Evolutionary conservation across 1,284 basidiomycete species (phyloP).

Genomic region (Leccinum pseudoinsigne): DNA sequence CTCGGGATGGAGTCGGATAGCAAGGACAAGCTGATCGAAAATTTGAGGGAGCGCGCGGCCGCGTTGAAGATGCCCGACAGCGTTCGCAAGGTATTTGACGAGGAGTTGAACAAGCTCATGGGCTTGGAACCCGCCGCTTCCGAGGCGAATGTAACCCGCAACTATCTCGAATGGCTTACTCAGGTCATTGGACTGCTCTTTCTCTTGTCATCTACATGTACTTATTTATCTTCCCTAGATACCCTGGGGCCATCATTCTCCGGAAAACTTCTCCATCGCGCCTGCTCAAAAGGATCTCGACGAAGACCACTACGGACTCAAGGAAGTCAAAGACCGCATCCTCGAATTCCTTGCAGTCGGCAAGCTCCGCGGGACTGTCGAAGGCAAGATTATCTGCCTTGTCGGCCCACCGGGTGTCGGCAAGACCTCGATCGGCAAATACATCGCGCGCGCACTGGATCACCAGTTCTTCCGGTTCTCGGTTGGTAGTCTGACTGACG

Average conservation of each 20-base stretch:
- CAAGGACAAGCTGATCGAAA: too few relatives aligned
- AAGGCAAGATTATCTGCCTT: slow-evolving; percentile 98
- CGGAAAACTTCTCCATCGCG: slow-evolving; percentile 90
- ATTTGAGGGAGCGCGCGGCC: too few relatives aligned
- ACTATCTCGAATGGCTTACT: slow-evolving; percentile 96
- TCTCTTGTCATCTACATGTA: not conserved
- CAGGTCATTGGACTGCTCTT: slow-evolving; percentile 47
- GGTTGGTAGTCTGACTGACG: slow-evolving; percentile 95
- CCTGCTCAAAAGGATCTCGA: slow-evolving; percentile 88
- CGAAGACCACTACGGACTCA: slow-evolving; percentile 96
- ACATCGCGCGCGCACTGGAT: slow-evolving; percentile 85
- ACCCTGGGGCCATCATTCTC: slow-evolving; percentile 95
- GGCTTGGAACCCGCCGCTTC: slow-evolving; percentile 91
- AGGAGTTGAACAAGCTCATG: slow-evolving; percentile 92
- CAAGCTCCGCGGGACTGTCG: slow-evolving; percentile 94
- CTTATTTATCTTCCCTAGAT: slow-evolving; percentile 47
- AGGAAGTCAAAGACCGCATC: slow-evolving; percentile 96
- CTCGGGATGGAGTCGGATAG: too few relatives aligned
- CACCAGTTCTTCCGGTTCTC: slow-evolving; percentile 95
- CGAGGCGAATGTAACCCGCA: slow-evolving; percentile 95
- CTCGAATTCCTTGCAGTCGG: slow-evolving; percentile 98
- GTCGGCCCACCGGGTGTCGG: slow-evolving; percentile 98
- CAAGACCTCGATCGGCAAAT: slow-evolving; percentile 94
- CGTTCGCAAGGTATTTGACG: slow-evolving; percentile 76
- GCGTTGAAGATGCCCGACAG: too few relatives aligned